Evolutionary conservation across 2,329 filamentous ascomycete genomes (phyloP).

Genomic region (Penicillium sp.): DNA sequence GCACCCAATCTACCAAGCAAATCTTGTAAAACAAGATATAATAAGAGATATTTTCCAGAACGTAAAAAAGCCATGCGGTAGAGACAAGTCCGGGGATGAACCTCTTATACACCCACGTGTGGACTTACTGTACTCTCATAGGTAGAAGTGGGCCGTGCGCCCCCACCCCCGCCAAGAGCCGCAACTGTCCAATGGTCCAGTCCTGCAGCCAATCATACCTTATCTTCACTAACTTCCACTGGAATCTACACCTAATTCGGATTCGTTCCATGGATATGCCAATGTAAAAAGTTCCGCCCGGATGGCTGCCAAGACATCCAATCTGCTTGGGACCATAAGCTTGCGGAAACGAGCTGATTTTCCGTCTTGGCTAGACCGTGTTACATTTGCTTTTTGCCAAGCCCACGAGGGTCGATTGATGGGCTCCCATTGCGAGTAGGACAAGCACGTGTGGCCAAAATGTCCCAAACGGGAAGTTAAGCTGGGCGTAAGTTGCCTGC

Average conservation of each 20-base stretch:
- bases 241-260: conserved; percentile 4
- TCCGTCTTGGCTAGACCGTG: neutral
- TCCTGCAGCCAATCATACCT: neutral
- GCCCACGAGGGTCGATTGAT: neutral
- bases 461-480: neutral
- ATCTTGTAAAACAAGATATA: too few species aligned
- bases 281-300: neutral
- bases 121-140: conserved; percentile 11
- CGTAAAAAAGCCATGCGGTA: neutral
- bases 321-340: conserved; percentile 9
- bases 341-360: neutral
- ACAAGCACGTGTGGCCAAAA: conserved; percentile 18
- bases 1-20: too few species aligned
- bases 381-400: conserved; percentile 16
- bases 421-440: conserved; percentile 16
- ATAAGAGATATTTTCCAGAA: neutral
- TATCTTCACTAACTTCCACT: neutral
- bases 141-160: conserved; percentile 12
- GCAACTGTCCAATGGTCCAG: neutral
- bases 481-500: neutral
- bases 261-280: neutral
- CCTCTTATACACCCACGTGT: conserved; percentile 14
- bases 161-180: conserved; percentile 16
- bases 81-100: neutral
- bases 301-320: neutral